Base-by-base conservation (phyloP, 176 grass and related monocot species). In the maize (Zea mays) region DNA sequence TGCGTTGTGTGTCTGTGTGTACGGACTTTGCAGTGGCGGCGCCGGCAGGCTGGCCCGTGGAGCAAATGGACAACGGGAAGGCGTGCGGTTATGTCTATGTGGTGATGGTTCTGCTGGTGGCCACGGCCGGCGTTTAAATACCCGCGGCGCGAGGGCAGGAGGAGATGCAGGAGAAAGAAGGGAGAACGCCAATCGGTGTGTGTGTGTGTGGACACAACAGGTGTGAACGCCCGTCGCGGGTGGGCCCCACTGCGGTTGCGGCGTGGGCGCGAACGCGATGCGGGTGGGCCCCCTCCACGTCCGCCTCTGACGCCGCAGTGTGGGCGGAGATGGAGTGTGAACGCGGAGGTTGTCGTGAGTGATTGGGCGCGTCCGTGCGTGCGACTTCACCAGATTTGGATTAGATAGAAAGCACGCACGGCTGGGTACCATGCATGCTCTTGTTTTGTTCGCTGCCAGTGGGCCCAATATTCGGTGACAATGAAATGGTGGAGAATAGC, bases 201-300 rank as follows among this genome's bases (percentile, higher is more conserved):
- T 10, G 8, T 7, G 13, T 8, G 41, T 12, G 17, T 45, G 66
- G 66, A 48, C 10, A 15, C 67, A 69, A 69, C 7, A 65, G 33
- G 75, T 78, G 75, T 78, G 75, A 78, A 78, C 75, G 74, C 58
- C 43, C 43, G 2, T 35, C 58, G 57, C 42, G 40, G 16, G 7
- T 37, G 59, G 74, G 57, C 8, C 54, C 72, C 72, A 6, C 7
- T 65, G 62, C 16, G 34, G 61, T 6, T 5, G 8, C 11, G 12
- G 68, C 7, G 6, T 10, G 44, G 8, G 10, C 45, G 45, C 45
- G 27, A 27, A 27, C 27, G 45, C 15, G 5, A 17, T 8, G 62
- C 36, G 27, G 68, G 45, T 36, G 27, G 27, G 27, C 71, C 71
- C 34, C 71, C 35, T 16, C 49, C 27, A 27, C 27, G 27, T 27